Base-by-base conservation (phyloP, 305 asterid genomes). In the Solanum hybrid region DNA sequence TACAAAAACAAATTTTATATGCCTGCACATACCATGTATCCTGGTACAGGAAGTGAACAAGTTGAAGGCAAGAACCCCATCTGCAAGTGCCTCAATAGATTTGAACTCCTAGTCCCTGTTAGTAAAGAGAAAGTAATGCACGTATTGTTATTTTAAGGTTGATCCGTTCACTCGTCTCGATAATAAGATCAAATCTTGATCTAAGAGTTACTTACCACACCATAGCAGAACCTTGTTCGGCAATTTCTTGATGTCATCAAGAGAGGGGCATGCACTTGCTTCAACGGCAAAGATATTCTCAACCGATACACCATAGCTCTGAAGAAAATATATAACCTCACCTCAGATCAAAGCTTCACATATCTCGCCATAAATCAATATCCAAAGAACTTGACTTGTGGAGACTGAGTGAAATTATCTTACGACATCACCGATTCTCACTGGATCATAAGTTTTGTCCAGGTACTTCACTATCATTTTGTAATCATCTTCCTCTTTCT, bases 161-260 rank as follows among this genome's bases (percentile, higher is more conserved):
- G 1, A 9, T 42, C 15, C 17, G 3, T 42, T 38, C 36, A 7
- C 7, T 15, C 10, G 1, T 38, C 60, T 38, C 13, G 0, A 80
- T 4, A 80, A 13, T 24, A 76, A 76, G 14, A 76, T 76, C 24
- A 19, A 12, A 88, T 40, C 24, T 14, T 12, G 56, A 38, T 36
- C 60, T 0, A 64, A 11, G 26, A 29, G 22, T 15, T 1, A 26
- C 97, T 26, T 85, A 97, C 99, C 99, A 94, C 99, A 95, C 99
- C 99, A 96, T 5, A 97, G 91, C 35, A 97, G 92, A 87, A 92
- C 92, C 91, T 97, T 95, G 92, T 97, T 95, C 0, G 98, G 98
- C 37, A 93, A 92, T 85, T 92, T 94, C 92, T 93, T 95, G 32
- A 97, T 93, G 76, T 95, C 97, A 1, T 95, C 95, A 10, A 88